phyloP scores from a whole-genome alignment of 176 grass and related monocot genomes.

The Canna indica region DNA sequence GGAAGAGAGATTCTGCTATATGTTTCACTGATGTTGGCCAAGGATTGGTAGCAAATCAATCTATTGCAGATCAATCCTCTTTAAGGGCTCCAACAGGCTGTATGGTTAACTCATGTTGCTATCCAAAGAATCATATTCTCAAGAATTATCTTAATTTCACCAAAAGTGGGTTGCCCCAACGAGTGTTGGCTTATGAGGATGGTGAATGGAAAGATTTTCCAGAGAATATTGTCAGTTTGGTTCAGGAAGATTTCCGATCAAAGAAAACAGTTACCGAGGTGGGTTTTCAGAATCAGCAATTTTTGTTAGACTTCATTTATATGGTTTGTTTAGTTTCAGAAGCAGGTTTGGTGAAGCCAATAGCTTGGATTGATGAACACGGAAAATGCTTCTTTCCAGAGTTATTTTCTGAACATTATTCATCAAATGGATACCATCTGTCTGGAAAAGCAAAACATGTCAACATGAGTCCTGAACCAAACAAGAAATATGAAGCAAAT shows the following conservation, averaged over 20 bases:
- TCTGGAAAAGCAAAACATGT: conserved; percentile 22
- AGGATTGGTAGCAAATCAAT: conserved; percentile 24
- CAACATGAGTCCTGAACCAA: conserved; percentile 33
- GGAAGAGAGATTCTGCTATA: conserved; percentile 38
- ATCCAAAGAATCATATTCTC: conserved; percentile 29
- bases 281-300: conserved; percentile 29
- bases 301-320: conserved; percentile 72
- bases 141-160: conserved; percentile 69
- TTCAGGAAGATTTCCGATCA: conserved; percentile 44
- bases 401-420: conserved; percentile 27
- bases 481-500: conserved; percentile 29
- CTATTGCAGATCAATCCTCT: conserved; percentile 22
- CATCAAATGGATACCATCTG: conserved; percentile 28
- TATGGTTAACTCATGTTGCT: conserved; percentile 28
- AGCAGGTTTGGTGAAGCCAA: conserved; percentile 58
- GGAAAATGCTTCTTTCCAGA: conserved; percentile 68
- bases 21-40: conserved; percentile 13
- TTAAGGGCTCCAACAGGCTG: conserved; percentile 25
- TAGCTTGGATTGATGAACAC: conserved; percentile 81
- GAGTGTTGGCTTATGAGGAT: conserved; percentile 52
- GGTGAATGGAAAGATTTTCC: conserved; percentile 69
- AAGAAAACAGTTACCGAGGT: conserved; percentile 68
- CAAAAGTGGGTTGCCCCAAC: conserved; percentile 45
- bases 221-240: conserved; percentile 53
- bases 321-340: conserved; percentile 53